Conservation (phyloP, 352 stramenopile species). For the Pythium folliculosum region DNA sequence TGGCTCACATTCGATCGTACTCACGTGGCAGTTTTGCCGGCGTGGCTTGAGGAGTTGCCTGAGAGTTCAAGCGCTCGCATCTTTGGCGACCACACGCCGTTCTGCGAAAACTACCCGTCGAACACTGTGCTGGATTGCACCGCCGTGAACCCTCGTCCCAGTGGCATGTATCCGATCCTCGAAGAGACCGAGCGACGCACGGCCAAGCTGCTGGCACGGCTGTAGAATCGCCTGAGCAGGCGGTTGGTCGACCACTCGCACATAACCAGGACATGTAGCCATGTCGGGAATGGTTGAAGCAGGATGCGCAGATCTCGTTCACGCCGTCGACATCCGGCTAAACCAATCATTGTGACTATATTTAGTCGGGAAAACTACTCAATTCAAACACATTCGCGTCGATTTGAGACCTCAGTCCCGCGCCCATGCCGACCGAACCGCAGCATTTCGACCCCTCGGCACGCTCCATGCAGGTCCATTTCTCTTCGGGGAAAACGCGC, state of each 20-base stretch:
- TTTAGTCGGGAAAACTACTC: too few relatives aligned
- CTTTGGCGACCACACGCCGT: neutral
- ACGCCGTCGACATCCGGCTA: too few relatives aligned
- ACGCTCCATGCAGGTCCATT: neutral
- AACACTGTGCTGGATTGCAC: neutral
- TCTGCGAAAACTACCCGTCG: neutral
- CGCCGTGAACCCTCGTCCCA: neutral
- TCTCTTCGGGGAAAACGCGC: neutral
- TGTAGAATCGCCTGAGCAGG: too few relatives aligned
- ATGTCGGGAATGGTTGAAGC: too few relatives aligned
- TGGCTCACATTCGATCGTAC: neutral
- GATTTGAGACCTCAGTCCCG: too few relatives aligned
- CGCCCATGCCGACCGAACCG: too few relatives aligned
- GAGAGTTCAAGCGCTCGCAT: neutral
- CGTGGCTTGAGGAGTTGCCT: neutral
- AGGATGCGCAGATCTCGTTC: too few relatives aligned
- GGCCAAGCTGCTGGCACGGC: neutral
- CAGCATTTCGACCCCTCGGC: too few relatives aligned
- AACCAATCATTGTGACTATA: too few relatives aligned
- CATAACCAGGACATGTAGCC: neutral
- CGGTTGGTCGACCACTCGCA: neutral
- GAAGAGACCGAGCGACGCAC: slow-evolving; percentile 5
- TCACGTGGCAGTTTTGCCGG: neutral
- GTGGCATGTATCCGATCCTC: neutral
- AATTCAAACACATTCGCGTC: too few relatives aligned